A percentile compares a stretch with the other conserved stretches of the same genome.
These are phyloP conservation scores for Tetracladium marchalianum DNA, from an alignment of 495 filamentous ascomycete genomes.

Conservation along the genomic window DNA sequence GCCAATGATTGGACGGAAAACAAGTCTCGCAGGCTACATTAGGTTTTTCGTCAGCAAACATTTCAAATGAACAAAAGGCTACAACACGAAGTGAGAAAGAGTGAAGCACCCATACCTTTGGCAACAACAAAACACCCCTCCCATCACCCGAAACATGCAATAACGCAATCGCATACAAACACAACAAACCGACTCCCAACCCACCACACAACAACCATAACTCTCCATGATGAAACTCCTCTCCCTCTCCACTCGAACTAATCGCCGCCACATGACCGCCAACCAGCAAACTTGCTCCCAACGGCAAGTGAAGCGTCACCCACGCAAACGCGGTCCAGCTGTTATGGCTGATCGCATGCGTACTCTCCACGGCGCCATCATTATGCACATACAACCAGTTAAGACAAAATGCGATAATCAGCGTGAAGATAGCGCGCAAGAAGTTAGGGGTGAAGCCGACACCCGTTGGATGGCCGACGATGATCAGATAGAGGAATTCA, in stretches of 20 bases:
- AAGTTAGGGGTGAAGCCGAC: constrained; percentile 26
- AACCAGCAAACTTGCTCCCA: constrained; percentile 28
- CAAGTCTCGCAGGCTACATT: constrained; percentile 21
- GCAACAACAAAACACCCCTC: constrained; percentile 13
- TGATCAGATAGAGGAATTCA: constrained; percentile 35
- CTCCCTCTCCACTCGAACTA: neutral
- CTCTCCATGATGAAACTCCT: constrained; percentile 1
- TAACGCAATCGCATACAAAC: constrained; percentile 26
- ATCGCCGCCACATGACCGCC: constrained; percentile 30
- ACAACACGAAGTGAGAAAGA: neutral
- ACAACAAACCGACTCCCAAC: constrained; percentile 23
- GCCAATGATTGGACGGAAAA: constrained; percentile 25
- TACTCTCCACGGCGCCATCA: constrained; percentile 23
- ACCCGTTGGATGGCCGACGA: constrained; percentile 29
- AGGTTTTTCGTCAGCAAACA: too few species aligned
- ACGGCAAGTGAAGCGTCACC: constrained; percentile 29
- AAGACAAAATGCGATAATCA: constrained; percentile 36
- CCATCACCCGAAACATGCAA: constrained; percentile 26
- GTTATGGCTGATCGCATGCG: constrained; percentile 27
- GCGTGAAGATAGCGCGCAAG: constrained; percentile 30
- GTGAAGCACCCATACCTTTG: constrained; percentile 20
- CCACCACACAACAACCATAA: constrained; percentile 6
- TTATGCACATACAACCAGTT: constrained; percentile 34
- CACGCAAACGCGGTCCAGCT: constrained; percentile 26
- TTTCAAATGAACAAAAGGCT: too few species aligned